These are phyloP conservation scores for Hevea brasiliensis DNA, from an alignment of 345 rosid genomes.

Conservation along the genomic window DNA sequence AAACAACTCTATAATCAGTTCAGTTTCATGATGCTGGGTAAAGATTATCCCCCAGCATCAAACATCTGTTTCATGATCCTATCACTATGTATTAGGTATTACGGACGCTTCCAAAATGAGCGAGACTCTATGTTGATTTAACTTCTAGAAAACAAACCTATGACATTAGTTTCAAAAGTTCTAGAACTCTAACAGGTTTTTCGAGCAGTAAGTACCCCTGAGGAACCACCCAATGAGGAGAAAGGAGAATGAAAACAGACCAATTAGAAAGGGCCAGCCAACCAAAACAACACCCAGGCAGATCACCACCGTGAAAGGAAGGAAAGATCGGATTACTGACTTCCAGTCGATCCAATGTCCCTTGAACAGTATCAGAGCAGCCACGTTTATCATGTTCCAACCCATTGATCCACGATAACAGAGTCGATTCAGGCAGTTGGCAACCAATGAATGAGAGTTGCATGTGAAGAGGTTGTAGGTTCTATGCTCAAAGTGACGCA, in stretches of 20 bases:
- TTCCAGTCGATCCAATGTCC: constrained; percentile 67
- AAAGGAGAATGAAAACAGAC: constrained; percentile 57
- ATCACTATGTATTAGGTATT: constrained; percentile 9
- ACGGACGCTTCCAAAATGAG: constrained; percentile 17
- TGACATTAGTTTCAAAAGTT: constrained; percentile 6
- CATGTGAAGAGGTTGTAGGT: constrained; percentile 91
- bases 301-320: constrained; percentile 62
- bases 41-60: neutral
- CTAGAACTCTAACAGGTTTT: constrained; percentile 54
- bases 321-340: constrained; percentile 67
- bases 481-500: constrained; percentile 63
- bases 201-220: constrained; percentile 60
- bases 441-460: constrained; percentile 84
- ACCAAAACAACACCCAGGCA: constrained; percentile 51
- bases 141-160: constrained; percentile 11
- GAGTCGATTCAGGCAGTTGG: constrained; percentile 73
- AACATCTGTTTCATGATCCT: neutral
- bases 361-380: constrained; percentile 50
- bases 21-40: constrained; percentile 4
- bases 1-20: constrained; percentile 16
- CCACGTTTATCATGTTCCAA: constrained; percentile 89
- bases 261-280: constrained; percentile 85
- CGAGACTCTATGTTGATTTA: neutral
- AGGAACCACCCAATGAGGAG: constrained; percentile 74
- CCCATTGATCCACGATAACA: constrained; percentile 69